Evolutionary conservation across 2,329 filamentous ascomycete genomes (phyloP), one percentile per base, ranked within the genome.

Genomic region (Eutypella sp.): DNA sequence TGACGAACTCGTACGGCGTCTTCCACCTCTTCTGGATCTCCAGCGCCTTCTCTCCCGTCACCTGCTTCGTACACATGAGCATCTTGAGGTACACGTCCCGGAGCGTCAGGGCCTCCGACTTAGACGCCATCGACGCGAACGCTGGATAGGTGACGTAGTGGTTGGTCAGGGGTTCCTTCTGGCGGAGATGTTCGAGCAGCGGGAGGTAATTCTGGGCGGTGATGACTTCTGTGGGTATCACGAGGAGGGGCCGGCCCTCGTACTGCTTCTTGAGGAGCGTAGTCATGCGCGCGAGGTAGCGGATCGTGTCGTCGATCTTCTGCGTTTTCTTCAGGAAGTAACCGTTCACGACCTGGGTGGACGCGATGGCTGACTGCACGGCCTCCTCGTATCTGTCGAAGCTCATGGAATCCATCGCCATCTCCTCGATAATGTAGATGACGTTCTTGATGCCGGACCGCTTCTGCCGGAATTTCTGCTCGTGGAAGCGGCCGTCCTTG

Each of bases 71-170:
- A 51, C 85, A 89, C 87, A 93, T 90, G 40, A 93, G 74, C 87
- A 93, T 92, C 65, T 91, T 91, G 22, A 93, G 68, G 55, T 81
- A 92, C 0, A 91, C 65, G 56, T 93, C 88, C 45, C 85, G 74
- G 9, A 92, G 68, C 0, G 86, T 87, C 55, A 89, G 78, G 47
- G 78, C 78, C 43, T 87, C 84, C 0, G 85, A 88, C 63, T 93
- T 93, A 8, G 84, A 87, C 1, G 81, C 81, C 38, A 92, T 67
- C 1, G 81, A 82, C 0, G 83, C 80, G 60, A 92, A 91, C 0
- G 84, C 84, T 0, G 76, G 68, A 55, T 89, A 90, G 10, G 77
- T 87, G 48, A 89, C 77, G 56, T 84, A 75, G 58, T 81, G 81
- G 3, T 73, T 72, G 7, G 58, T 65, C 0, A 63, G 62, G 0